Base-by-base conservation (phyloP, 345 rosid genomes). In the Lumnitzera littorea region DNA sequence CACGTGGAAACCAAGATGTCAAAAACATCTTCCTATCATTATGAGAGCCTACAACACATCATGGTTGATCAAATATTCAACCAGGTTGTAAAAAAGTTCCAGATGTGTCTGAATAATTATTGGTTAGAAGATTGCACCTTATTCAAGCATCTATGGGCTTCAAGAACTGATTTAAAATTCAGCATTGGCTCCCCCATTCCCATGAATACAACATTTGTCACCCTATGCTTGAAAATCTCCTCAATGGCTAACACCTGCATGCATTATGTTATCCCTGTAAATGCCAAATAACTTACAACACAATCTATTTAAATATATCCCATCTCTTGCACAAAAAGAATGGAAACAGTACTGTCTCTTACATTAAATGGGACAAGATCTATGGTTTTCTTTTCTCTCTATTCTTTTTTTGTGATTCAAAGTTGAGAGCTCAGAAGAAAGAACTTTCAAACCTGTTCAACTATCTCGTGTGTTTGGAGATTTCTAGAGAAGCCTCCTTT, bases 141-240 rank as follows among this genome's bases (percentile, higher is more conserved):
- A 74, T 95, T 91, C 76, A 91, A 67, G 76, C 97, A 91, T 53
- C 76, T 84, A 69, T 95, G 97, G 27, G 97, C 95, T 51, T 88
- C 96, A 65, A 95, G 85, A 60, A 91, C 99, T 5, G 96, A 70
- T 70, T 90, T 94, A 55, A 94, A 74, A 68, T 94, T 94, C 76
- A 94, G 74, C 97, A 95, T 91, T 23, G 97, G 99, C 67, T 95
- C 99, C 27, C 97, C 99, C 96, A 86, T 91, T 52, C 99, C 99
- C 96, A 91, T 91, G 67, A 95, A 95, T 31, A 91, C 99, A 17
- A 91, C 96, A 77, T 95, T 95, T 54, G 91, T 84, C 77, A 91
- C 99, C 53, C 97, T 83, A 62, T 82, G 91, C 79, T 91, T 82
- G 74, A 95, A 91, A 50, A 81, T 76, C 27, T 95, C 91, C 84